Conservation (phyloP, 768 basidiomycete genomes). For the Mrakia gelida region DNA sequence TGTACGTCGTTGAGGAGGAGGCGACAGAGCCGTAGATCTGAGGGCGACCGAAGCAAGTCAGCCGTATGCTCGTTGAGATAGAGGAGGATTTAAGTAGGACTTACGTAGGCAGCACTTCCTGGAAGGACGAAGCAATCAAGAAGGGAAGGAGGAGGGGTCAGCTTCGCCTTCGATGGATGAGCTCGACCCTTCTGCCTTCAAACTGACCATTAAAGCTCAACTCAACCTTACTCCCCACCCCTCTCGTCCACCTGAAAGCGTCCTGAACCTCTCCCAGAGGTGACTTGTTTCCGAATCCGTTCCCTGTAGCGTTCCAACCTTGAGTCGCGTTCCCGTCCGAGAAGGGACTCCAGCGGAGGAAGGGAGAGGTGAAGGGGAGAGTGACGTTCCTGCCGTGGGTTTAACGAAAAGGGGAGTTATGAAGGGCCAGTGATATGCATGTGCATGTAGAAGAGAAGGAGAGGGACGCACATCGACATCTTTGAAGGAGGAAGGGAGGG, state of each 20-base stretch:
- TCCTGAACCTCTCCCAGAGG: not conserved
- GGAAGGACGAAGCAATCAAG: not conserved
- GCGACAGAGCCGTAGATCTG: slow-evolving; percentile 10
- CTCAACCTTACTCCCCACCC: slow-evolving; percentile 3
- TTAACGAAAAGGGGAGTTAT: no score
- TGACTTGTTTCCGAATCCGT: not conserved
- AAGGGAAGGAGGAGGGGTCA: not conserved
- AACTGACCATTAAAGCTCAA: slow-evolving; percentile 22
- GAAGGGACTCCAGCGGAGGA: slow-evolving; percentile 11
- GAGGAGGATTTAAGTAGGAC: not conserved
- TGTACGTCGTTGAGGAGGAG: slow-evolving; percentile 4
- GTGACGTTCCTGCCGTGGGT: not conserved
- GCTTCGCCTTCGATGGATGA: not conserved
- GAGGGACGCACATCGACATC: no score
- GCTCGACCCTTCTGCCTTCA: no score
- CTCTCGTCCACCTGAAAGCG: slow-evolving; percentile 24
- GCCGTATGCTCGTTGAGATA: not conserved
- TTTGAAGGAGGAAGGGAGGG: no score
- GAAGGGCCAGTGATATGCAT: no score
- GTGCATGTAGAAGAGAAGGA: no score
- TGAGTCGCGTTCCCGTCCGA: slow-evolving; percentile 8
- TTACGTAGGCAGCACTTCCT: slow-evolving; percentile 3
- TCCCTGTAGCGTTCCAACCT: slow-evolving; percentile 2
- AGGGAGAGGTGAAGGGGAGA: slow-evolving; percentile 22
- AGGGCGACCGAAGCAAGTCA: not conserved